phyloP scores from a whole-genome alignment of 2,329 filamentous ascomycete species.

The Pseudocercospora pini-densiflorae region DNA sequence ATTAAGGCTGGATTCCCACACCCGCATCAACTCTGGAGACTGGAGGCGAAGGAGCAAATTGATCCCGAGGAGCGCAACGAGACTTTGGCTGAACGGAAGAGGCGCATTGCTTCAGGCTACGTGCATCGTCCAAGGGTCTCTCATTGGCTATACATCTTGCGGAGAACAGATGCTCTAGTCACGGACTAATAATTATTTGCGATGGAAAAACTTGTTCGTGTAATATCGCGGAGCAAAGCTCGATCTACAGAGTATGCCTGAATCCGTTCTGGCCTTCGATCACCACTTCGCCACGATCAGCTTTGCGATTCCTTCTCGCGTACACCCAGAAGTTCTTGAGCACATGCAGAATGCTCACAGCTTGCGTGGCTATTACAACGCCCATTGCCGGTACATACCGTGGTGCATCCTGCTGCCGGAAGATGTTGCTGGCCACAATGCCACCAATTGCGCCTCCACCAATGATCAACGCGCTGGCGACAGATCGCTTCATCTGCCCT shows the following conservation, averaged over 20 bases:
- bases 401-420: conserved; percentile 56
- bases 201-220: neutral
- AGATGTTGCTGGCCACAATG: conserved; percentile 75
- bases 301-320: conserved; percentile 42
- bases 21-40: conserved; percentile 43
- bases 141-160: conserved; percentile 47
- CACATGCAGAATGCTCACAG: conserved; percentile 26
- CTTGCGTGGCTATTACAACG: conserved; percentile 29
- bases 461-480: conserved; percentile 74
- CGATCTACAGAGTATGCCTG: conserved; percentile 29
- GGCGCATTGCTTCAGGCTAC: conserved; percentile 22
- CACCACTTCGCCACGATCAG: conserved; percentile 47
- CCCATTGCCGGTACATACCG: conserved; percentile 25
- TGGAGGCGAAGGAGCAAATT: conserved; percentile 41
- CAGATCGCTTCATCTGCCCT: conserved; percentile 83
- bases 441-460: conserved; percentile 77
- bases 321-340: conserved; percentile 29
- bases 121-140: conserved; percentile 43
- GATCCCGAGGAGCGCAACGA: conserved; percentile 29
- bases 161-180: conserved; percentile 39
- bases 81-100: conserved; percentile 34
- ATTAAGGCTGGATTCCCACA: conserved; percentile 43
- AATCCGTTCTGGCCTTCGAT: conserved; percentile 40
- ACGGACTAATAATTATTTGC: conserved; percentile 22
- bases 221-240: neutral